Conservation (phyloP, 2,329 filamentous ascomycete genomes). For the Aotearoamyces nothofagi region DNA sequence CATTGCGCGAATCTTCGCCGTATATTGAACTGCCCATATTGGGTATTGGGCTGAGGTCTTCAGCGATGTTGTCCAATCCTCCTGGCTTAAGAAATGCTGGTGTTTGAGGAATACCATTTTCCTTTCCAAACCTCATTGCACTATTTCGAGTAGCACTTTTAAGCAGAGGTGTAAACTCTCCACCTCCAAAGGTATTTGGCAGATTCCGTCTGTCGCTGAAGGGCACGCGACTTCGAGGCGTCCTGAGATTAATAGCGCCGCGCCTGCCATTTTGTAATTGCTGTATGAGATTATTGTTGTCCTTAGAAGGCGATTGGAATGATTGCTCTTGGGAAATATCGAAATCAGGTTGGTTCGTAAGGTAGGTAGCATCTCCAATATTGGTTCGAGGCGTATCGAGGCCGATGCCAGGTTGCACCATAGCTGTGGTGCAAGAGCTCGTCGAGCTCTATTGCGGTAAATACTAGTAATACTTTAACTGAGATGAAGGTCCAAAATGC, state of each 20-base stretch:
- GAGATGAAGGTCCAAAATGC: slow-evolving; percentile 7
- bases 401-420: slow-evolving; percentile 48
- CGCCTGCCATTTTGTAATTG: slow-evolving; percentile 53
- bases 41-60: slow-evolving; percentile 62
- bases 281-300: slow-evolving; percentile 59
- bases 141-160: slow-evolving; percentile 64
- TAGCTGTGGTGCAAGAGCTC: too few relatives aligned
- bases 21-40: slow-evolving; percentile 59
- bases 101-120: slow-evolving; percentile 48
- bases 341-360: slow-evolving; percentile 55
- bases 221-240: slow-evolving; percentile 55
- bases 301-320: slow-evolving; percentile 67
- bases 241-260: slow-evolving; percentile 44
- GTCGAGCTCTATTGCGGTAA: slow-evolving; percentile 5
- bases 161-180: slow-evolving; percentile 88
- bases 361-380: slow-evolving; percentile 68
- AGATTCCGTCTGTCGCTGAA: slow-evolving; percentile 60
- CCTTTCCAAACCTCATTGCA: slow-evolving; percentile 49
- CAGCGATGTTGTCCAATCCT: slow-evolving; percentile 45
- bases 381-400: slow-evolving; percentile 82
- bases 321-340: slow-evolving; percentile 81
- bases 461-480: neutral
- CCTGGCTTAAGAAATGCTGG: slow-evolving; percentile 48
- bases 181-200: slow-evolving; percentile 41
- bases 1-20: slow-evolving; percentile 46